These are phyloP conservation scores for Mucor indicus DNA, from an alignment of 371 early-diverging fungal genomes.

Conservation along the genomic window DNA sequence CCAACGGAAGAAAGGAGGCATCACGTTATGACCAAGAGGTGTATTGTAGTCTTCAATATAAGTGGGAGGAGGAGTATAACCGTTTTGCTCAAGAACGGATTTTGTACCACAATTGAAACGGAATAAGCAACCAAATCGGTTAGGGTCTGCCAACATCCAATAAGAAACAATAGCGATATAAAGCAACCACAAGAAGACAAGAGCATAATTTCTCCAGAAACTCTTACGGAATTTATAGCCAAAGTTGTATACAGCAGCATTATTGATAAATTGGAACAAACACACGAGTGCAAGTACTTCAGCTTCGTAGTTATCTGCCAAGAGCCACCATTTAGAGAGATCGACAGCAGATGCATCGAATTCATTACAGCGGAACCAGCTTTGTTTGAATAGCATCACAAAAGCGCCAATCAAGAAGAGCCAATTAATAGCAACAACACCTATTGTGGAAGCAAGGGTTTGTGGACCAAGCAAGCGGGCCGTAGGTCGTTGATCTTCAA, in stretches of 20 bases:
- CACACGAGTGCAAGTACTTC: conserved; percentile 52
- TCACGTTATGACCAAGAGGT: conserved; percentile 63
- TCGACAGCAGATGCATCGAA: conserved; percentile 63
- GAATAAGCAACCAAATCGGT: conserved; percentile 63
- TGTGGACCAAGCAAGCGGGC: conserved; percentile 68
- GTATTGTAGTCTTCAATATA: conserved; percentile 55
- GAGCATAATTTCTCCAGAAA: conserved; percentile 58
- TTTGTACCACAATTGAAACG: conserved; percentile 70
- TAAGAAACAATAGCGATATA: conserved; percentile 55
- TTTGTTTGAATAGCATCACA: conserved; percentile 55
- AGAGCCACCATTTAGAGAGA: conserved; percentile 69
- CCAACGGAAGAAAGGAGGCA: conserved; percentile 59
- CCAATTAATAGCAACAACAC: conserved; percentile 66
- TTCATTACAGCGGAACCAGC: conserved; percentile 71
- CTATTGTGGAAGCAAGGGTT: conserved; percentile 61
- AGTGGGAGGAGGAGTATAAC: conserved; percentile 41
- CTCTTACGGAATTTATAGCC: conserved; percentile 59
- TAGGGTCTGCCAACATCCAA: conserved; percentile 63
- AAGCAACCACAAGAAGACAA: conserved; percentile 49
- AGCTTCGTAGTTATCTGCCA: conserved; percentile 73
- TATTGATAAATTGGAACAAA: conserved; percentile 60
- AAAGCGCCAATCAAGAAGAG: conserved; percentile 48
- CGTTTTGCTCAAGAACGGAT: conserved; percentile 31
- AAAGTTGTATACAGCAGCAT: conserved; percentile 63
- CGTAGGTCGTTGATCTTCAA: conserved; percentile 65